A percentile compares a stretch with the other conserved stretches of the same genome.
These are phyloP conservation scores for Neofusicoccum cordaticola DNA, from an alignment of 2,329 filamentous ascomycete genomes.

Conservation along the genomic window DNA sequence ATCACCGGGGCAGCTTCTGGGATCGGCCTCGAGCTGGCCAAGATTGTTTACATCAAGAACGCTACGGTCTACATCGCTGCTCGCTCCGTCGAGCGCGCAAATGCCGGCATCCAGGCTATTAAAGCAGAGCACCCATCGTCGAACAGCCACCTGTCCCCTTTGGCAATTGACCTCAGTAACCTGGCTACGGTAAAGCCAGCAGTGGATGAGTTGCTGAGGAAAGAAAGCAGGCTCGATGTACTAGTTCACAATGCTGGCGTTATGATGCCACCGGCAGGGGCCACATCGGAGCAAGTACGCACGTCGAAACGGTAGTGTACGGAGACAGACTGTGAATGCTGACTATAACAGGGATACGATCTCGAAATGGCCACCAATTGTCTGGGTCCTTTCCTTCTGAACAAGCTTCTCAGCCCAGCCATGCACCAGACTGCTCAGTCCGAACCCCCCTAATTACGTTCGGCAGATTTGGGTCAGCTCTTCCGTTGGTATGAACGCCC, in stretches of 20 bases:
- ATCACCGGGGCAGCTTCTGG: neutral
- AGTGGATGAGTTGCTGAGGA: conserved; percentile 35
- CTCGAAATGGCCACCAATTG: conserved; percentile 40
- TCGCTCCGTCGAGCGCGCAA: conserved; percentile 46
- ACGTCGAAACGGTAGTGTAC: no score
- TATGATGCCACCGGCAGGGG: conserved; percentile 27
- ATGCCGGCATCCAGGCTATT: conserved; percentile 46
- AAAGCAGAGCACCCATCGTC: conserved; percentile 33
- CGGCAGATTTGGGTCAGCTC: conserved; percentile 36
- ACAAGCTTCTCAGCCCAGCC: conserved; percentile 35
- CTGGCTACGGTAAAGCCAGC: conserved; percentile 40
- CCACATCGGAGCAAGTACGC: conserved; percentile 15
- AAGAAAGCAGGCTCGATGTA: conserved; percentile 43
- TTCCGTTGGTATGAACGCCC: conserved; percentile 16
- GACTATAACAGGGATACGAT: conserved; percentile 23
- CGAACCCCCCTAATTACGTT: conserved; percentile 25
- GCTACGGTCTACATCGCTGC: conserved; percentile 56
- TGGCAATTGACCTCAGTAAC: conserved; percentile 42
- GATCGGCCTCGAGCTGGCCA: conserved; percentile 45
- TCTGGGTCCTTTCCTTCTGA: conserved; percentile 41
- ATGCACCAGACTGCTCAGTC: conserved; percentile 30
- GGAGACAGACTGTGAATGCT: no score
- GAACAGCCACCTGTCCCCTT: conserved; percentile 22
- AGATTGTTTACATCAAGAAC: conserved; percentile 54
- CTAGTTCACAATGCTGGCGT: conserved; percentile 39